Conservation (phyloP, 2,329 filamentous ascomycete genomes). For the Didymella arachidicola region DNA sequence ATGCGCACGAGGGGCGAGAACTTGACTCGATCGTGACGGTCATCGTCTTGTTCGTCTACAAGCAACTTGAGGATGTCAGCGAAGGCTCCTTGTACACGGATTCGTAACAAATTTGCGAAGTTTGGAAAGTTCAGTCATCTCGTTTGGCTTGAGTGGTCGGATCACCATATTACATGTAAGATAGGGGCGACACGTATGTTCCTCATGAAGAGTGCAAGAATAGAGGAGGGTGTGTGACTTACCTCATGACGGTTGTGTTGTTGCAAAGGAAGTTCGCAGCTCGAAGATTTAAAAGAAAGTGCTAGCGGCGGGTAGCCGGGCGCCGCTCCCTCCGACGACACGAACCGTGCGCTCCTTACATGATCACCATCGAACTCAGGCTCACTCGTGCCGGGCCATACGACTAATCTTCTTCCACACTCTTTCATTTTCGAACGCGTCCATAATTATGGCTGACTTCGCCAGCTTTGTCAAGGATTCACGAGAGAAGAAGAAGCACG, state of each 20-base stretch:
- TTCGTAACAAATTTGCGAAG: conserved; percentile 14
- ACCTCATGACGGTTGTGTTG: conserved; percentile 39
- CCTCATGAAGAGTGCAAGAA: conserved; percentile 38
- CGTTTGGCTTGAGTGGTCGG: conserved; percentile 52
- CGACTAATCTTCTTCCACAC: background rate
- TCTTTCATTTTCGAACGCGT: background rate
- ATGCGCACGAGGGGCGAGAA: background rate
- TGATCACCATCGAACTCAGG: conserved; percentile 6
- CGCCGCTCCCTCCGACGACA: conserved; percentile 17
- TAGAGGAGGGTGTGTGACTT: conserved; percentile 31
- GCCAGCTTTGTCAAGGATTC: conserved; percentile 44
- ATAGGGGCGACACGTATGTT: conserved; percentile 53
- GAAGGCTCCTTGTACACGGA: conserved; percentile 6
- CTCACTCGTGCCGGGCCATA: conserved; percentile 12
- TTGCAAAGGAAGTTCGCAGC: conserved; percentile 26
- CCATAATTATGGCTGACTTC: conserved; percentile 33
- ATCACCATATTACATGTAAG: conserved; percentile 51
- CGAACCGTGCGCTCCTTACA: conserved; percentile 7
- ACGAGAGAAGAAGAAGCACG: conserved; percentile 74
- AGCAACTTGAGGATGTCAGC: conserved; percentile 31
- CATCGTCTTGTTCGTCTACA: conserved; percentile 6
- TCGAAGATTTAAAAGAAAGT: conserved; percentile 27
- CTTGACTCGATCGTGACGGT: background rate
- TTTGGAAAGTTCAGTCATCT: conserved; percentile 45
- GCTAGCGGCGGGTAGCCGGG: conserved; percentile 15